Conservation (phyloP, 495 filamentous ascomycete species). For the Chaetomium fimeti region DNA sequence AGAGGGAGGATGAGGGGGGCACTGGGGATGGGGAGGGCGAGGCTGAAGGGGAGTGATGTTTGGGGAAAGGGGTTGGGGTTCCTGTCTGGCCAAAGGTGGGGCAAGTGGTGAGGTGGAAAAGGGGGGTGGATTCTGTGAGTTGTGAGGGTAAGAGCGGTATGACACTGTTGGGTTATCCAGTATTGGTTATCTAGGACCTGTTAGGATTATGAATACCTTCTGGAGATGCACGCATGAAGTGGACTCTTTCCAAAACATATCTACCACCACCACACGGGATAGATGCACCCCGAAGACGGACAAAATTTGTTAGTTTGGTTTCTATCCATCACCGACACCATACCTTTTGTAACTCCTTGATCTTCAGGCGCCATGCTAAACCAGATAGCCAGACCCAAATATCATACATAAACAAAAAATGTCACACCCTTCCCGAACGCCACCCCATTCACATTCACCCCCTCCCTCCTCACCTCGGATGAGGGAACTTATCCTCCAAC, state of each 20-base stretch:
- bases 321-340: background rate
- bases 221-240: background rate
- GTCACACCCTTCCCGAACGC: background rate
- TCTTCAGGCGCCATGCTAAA: slow-evolving; percentile 16
- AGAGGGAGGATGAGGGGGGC: slow-evolving; percentile 26
- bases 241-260: too few relatives aligned
- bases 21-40: slow-evolving; percentile 18
- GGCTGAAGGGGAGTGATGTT: background rate
- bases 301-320: background rate
- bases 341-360: background rate
- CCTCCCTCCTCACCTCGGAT: slow-evolving; percentile 36
- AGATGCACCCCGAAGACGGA: background rate
- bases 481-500: slow-evolving; percentile 88
- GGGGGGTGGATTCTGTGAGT: too few relatives aligned
- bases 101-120: background rate
- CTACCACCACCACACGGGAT: background rate
- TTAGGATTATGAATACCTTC: background rate
- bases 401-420: background rate
- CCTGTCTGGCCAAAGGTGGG: background rate
- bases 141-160: background rate
- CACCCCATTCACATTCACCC: background rate
- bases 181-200: background rate
- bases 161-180: background rate
- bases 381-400: slow-evolving; percentile 2
- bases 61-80: background rate